Evolutionary conservation across 192 early-diverging fungal genomes (phyloP), one percentile per base, ranked within the genome.

Genomic region (Globomyces pollinis-pini): DNA sequence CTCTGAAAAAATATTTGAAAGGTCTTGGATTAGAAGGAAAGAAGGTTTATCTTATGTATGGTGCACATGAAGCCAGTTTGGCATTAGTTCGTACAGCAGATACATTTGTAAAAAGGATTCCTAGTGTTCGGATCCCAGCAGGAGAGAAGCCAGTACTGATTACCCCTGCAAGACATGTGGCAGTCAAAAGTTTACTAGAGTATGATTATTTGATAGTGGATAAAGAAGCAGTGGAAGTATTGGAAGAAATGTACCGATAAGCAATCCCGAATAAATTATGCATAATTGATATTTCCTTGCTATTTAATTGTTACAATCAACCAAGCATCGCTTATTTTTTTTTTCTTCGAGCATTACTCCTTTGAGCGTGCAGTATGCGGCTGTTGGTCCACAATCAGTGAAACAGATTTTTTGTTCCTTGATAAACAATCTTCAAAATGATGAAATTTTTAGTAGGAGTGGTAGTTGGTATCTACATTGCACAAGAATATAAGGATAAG

Each of bases 201-300:
- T 65, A 68, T 51, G 72, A 81, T 50, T 16, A 61, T 21, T 5
- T 81, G 30, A 67, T 81, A 12, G 15, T 74, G 47, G 79, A 81
- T 42, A 79, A 77, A 54, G 67, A 47, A 52, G 79, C 79, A 2
- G 44, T 80, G 24, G 79, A 77, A 59, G 49, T 52, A 1, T 57
- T 79, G 52, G 79, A 81, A 61, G 71, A 73, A 38, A 64, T 69
- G 59, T 80, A 80, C n/a, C n/a, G n/a, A n/a, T n/a, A n/a, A n/a
- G n/a, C n/a, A n/a, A n/a, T n/a, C n/a, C n/a, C n/a, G n/a, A n/a
- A n/a, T n/a, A n/a, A n/a, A n/a, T n/a, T n/a, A n/a, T n/a, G n/a
- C n/a, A n/a, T n/a, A n/a, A n/a, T n/a, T n/a, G n/a, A n/a, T n/a
- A n/a, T n/a, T n/a, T n/a, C n/a, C n/a, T n/a, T n/a, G n/a, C n/a